Evolutionary conservation across 495 filamentous ascomycete species (phyloP), one percentile per base, ranked within the genome.

Genomic region (Ascodesmis nigricans): DNA sequence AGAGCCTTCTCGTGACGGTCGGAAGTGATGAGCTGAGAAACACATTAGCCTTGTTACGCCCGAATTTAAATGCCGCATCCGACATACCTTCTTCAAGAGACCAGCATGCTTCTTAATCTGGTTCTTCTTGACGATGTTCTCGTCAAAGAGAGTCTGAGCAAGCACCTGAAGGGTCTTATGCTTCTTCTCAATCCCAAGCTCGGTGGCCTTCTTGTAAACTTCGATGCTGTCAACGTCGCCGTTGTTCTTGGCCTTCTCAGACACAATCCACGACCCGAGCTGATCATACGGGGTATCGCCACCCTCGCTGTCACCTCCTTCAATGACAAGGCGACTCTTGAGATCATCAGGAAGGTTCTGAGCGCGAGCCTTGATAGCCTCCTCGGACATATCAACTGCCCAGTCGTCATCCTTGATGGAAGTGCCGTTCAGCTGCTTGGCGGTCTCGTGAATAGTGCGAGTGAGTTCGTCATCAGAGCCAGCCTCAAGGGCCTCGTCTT

Each of bases 1-100:
- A 97, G 73, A 33, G 87, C 83, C 66, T 87, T 92, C 61, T 95
- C 71, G 55, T 95, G 84, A 36, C 75, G 72, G 48, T 97, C 87
- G 17, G 78, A 78, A 15, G 71, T 75, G 47, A 90, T 69, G 62
- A 93, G 66, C 75, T 75, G 40, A 31, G 35, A 6, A 24, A 21
- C 10, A 25, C 33, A 45, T 66, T 55, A 65, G 59, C 41, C 41
- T n/a, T n/a, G n/a, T n/a, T n/a, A n/a, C n/a, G n/a, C n/a, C n/a
- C n/a, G n/a, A n/a, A n/a, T n/a, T n/a, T n/a, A n/a, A n/a, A n/a
- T n/a, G n/a, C n/a, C n/a, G n/a, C n/a, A n/a, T n/a, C n/a, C n/a
- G 28, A 61, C 64, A 41, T 58, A 75, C 71, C 58, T 82, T 79
- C 62, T 87, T 90, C 39, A 97, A 68, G 62, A 97, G 73, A 36